Evolutionary conservation across 352 stramenopile genomes (phyloP).

Genomic region (Phytopythium vexans): DNA sequence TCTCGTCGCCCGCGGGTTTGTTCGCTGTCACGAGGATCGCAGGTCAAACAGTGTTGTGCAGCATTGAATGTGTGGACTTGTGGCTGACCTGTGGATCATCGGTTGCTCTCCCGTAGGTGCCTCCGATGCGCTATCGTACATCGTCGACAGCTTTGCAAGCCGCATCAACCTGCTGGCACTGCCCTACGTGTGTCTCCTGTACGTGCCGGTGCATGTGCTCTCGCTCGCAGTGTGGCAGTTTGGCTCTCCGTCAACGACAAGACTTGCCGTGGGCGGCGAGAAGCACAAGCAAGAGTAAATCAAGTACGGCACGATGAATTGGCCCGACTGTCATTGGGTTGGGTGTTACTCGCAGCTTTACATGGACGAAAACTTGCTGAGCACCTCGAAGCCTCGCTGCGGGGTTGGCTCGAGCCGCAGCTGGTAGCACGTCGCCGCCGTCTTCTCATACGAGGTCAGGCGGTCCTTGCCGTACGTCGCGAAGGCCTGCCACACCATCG

Average conservation of each 20-base stretch:
- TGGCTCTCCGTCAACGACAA: background rate
- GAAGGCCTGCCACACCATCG: conserved; percentile 52
- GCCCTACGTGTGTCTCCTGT: conserved; percentile 66
- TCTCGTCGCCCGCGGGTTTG: conserved; percentile 48
- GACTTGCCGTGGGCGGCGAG: background rate
- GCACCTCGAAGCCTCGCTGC: conserved; percentile 33
- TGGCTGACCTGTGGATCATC: conserved; percentile 1
- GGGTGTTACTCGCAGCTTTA: conserved; percentile 10
- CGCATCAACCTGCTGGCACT: conserved; percentile 57
- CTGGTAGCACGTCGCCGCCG: conserved; percentile 60
- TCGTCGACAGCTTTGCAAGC: conserved; percentile 46
- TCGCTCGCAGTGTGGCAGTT: conserved; percentile 48
- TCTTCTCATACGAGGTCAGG: conserved; percentile 43
- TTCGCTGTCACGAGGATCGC: conserved; percentile 20
- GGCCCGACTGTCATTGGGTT: background rate
- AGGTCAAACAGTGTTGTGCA: conserved; percentile 9
- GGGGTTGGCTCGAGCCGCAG: conserved; percentile 47
- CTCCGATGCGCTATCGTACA: conserved; percentile 20
- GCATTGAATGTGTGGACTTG: background rate
- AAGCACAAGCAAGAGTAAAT: conserved; percentile 28
- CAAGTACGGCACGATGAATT: background rate
- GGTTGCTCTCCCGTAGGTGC: conserved; percentile 12
- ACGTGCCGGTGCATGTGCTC: conserved; percentile 67
- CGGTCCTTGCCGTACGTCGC: conserved; percentile 33
- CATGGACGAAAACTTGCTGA: conserved; percentile 40